Evolutionary conservation across 2,329 filamentous ascomycete species (phyloP).

Genomic region (Penicillium glabrum): DNA sequence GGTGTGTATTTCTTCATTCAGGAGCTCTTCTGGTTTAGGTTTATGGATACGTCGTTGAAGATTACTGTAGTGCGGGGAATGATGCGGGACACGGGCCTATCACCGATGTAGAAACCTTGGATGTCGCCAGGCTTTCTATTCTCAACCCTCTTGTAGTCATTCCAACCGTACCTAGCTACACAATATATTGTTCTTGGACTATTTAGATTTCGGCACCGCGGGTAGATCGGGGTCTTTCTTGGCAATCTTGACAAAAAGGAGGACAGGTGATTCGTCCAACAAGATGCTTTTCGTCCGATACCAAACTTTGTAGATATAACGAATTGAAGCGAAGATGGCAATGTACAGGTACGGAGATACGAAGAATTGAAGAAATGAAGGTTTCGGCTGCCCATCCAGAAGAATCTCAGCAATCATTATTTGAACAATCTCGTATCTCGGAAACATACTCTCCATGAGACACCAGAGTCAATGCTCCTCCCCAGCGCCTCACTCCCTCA

Average conservation of each 20-base stretch:
- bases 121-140: too few relatives aligned
- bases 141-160: neutral
- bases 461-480: too few relatives aligned
- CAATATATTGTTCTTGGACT: constrained; percentile 6
- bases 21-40: neutral
- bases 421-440: neutral
- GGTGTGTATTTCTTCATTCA: neutral
- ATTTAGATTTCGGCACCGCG: constrained; percentile 4
- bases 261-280: constrained; percentile 23
- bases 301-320: constrained; percentile 43
- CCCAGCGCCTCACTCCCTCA: too few relatives aligned
- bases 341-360: constrained; percentile 62
- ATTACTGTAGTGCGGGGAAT: too few relatives aligned
- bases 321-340: constrained; percentile 54
- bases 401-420: neutral
- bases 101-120: too few relatives aligned
- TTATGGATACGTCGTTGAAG: too few relatives aligned
- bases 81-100: too few relatives aligned
- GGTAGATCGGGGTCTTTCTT: constrained; percentile 15
- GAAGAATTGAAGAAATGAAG: constrained; percentile 55
- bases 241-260: constrained; percentile 10
- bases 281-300: constrained; percentile 32
- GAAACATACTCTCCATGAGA: constrained; percentile 8
- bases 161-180: constrained; percentile 1
- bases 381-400: constrained; percentile 54